Evolutionary conservation across 805 yeast species (phyloP).

Genomic region (Yarrowia sp.): DNA sequence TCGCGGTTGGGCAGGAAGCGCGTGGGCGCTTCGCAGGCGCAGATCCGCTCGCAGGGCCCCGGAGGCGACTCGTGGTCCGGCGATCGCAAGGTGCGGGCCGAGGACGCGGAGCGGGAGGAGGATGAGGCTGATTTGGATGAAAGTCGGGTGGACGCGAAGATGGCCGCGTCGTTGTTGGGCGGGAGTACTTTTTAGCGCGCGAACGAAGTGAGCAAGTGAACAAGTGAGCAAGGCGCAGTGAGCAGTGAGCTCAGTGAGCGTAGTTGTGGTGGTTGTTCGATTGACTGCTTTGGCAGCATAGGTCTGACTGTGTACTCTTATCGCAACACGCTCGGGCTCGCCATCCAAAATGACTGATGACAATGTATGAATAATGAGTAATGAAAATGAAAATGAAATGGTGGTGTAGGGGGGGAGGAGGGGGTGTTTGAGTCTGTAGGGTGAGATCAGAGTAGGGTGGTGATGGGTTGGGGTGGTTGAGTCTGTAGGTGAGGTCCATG

Average conservation of each 20-base stretch:
- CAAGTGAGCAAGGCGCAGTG: neutral
- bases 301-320: too few relatives aligned
- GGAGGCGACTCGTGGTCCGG: slow-evolving; percentile 62
- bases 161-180: slow-evolving; percentile 18
- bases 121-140: neutral
- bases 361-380: slow-evolving; percentile 26
- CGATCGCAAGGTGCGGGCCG: slow-evolving; percentile 39
- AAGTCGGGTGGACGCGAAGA: slow-evolving; percentile 12
- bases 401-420: neutral
- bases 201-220: neutral
- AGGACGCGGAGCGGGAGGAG: neutral
- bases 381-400: slow-evolving; percentile 7
- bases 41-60: slow-evolving; percentile 48
- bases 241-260: too few relatives aligned
- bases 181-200: slow-evolving; percentile 1
- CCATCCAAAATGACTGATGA: neutral
- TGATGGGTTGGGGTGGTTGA: too few relatives aligned
- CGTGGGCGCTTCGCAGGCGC: slow-evolving; percentile 39
- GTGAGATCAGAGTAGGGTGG: too few relatives aligned
- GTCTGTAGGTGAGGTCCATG: too few relatives aligned
- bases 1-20: slow-evolving; percentile 77
- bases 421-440: too few relatives aligned
- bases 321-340: too few relatives aligned
- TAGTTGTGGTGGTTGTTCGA: too few relatives aligned
- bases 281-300: neutral